Evolutionary conservation across 2,329 filamentous ascomycete genomes (phyloP).

Genomic region (Coniochaeta pulveracea): DNA sequence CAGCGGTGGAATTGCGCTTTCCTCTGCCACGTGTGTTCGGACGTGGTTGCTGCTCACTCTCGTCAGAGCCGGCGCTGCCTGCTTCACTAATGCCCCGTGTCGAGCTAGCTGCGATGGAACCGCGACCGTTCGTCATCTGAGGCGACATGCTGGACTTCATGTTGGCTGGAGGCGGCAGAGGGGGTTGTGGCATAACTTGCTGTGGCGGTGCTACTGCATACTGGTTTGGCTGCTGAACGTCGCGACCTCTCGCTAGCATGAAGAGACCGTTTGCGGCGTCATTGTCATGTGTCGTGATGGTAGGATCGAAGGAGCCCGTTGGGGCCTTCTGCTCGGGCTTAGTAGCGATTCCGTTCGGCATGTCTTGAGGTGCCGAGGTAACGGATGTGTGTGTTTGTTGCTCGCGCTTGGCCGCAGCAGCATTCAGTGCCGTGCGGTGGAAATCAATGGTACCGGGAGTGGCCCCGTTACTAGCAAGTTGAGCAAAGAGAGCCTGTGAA

Average conservation of each 20-base stretch:
- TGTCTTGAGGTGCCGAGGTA: constrained; percentile 45
- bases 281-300: too few relatives aligned
- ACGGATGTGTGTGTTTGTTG: constrained; percentile 21
- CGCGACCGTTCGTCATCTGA: constrained; percentile 37
- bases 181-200: constrained; percentile 21
- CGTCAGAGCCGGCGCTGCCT: constrained; percentile 61
- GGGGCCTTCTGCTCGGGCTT: constrained; percentile 40
- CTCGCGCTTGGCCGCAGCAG: constrained; percentile 55
- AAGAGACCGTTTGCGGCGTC: constrained; percentile 92
- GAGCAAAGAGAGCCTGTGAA: constrained; percentile 71
- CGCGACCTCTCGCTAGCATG: constrained; percentile 67
- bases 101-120: constrained; percentile 27
- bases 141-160: constrained; percentile 32
- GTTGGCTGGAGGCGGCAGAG: constrained; percentile 33
- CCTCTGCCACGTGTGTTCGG: constrained; percentile 54
- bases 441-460: constrained; percentile 91
- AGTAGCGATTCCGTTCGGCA: constrained; percentile 24
- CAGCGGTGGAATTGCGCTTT: constrained; percentile 47
- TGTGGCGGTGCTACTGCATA: constrained; percentile 31
- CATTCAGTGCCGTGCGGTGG: constrained; percentile 81
- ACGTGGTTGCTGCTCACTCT: constrained; percentile 52
- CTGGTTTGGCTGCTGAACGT: constrained; percentile 40
- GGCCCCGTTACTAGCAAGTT: constrained; percentile 67
- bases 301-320: constrained; percentile 64
- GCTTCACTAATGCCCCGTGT: constrained; percentile 53